phyloP scores from a whole-genome alignment of 2,329 filamentous ascomycete species.

The Drechslerella coelobrocha region DNA sequence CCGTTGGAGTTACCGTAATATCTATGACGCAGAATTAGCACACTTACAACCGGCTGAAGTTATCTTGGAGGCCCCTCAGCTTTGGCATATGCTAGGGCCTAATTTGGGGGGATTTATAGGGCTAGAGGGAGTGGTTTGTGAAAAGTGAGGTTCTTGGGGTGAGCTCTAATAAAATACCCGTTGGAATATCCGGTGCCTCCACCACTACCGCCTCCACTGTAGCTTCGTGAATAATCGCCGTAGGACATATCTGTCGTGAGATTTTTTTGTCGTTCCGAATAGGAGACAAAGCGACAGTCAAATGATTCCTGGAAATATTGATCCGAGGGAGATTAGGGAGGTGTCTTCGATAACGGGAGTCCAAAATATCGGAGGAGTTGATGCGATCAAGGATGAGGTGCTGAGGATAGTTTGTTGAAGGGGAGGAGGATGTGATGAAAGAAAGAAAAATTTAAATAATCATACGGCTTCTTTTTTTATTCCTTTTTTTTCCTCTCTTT shows the following conservation, averaged over 20 bases:
- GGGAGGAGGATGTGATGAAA: constrained; percentile 5
- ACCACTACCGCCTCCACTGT: constrained; percentile 26
- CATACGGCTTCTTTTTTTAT: constrained; percentile 11
- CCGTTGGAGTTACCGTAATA: constrained; percentile 61
- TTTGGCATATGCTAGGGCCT: neutral
- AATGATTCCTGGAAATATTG: too few relatives aligned
- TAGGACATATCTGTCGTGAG: constrained; percentile 33
- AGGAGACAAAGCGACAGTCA: too few relatives aligned
- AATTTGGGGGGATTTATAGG: neutral
- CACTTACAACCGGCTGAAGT: neutral
- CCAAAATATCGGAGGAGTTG: neutral
- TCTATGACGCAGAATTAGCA: constrained; percentile 43
- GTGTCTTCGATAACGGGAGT: too few relatives aligned
- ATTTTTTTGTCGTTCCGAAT: neutral
- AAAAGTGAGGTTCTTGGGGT: neutral
- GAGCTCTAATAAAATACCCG: constrained; percentile 10
- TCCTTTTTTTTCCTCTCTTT: constrained; percentile 5
- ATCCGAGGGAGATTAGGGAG: neutral
- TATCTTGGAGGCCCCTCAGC: neutral
- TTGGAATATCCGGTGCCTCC: constrained; percentile 34
- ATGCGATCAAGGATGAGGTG: too few relatives aligned
- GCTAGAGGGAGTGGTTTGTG: neutral
- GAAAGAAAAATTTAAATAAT: neutral
- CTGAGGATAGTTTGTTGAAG: too few relatives aligned
- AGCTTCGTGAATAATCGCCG: constrained; percentile 44